Base-by-base conservation (phyloP, 1,284 basidiomycete species). In the Volvariella volvacea region DNA sequence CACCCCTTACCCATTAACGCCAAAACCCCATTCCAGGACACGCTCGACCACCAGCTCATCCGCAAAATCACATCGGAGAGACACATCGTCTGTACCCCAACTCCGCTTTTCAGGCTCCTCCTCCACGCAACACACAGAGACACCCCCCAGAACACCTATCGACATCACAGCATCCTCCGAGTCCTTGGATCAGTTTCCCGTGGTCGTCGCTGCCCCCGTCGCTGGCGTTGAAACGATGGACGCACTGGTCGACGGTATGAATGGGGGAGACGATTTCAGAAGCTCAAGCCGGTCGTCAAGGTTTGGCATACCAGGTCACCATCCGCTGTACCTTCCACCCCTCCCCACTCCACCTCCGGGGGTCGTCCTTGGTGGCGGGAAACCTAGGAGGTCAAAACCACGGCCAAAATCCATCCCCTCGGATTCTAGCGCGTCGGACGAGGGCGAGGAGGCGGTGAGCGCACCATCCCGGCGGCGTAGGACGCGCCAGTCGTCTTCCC, bases 191-290 rank as follows among this genome's bases (percentile, higher is more conserved):
- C 58, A 70, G 39, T 78, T 83, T 48, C 73, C 80, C 15, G 79
- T 81, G n/a, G 61, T 87, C 31, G 84, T 90, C 12, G 76, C 85
- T 30, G 85, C 86, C 17, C 84, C 86, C 8, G 66, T 85, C 6
- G 60, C 84, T 3, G 85, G 84, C 6, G 86, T 91, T 12, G 86
- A 88, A 62, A 78, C 78, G 7, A 85, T 91, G 81, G 88, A 92
- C 57, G 86, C 87, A 12, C 64, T 92, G 44, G 88, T 90, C 12
- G 88, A 89, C 52, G 83, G 82, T 9, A 88, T 92, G 83, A 89
- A 89, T 55, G 80, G 78, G 48, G 62, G 76, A 43, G 71, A 80
- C 48, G 58, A 64, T 19, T 61, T 58, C 33, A 51, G 64, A 25
- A 59, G 62, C 41, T 70, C 72, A 25, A 66, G 58, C 50, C 71